phyloP scores from a whole-genome alignment of 2,329 filamentous ascomycete species.

The Monascus ruber region DNA sequence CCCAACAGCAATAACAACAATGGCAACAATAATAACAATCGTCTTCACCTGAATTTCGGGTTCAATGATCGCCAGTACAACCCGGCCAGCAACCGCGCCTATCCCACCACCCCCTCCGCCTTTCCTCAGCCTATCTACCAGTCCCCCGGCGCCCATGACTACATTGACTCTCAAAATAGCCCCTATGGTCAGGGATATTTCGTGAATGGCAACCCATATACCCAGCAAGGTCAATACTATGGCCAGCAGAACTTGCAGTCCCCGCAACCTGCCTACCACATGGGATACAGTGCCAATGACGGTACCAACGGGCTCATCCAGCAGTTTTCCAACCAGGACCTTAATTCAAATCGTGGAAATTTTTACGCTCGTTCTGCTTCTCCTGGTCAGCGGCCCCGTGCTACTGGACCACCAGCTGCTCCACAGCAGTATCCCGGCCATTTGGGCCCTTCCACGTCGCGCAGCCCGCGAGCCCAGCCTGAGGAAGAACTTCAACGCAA shows the following conservation, averaged over 20 bases:
- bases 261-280: slow-evolving; percentile 44
- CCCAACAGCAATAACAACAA: slow-evolving; percentile 45
- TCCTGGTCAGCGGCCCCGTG: slow-evolving; percentile 67
- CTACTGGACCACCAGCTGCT: slow-evolving; percentile 52
- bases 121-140: slow-evolving; percentile 83
- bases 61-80: slow-evolving; percentile 55
- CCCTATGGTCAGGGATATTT: slow-evolving; percentile 46
- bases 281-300: slow-evolving; percentile 54
- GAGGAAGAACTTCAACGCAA: slow-evolving; percentile 65
- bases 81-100: slow-evolving; percentile 54
- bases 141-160: slow-evolving; percentile 48
- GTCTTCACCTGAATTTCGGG: slow-evolving; percentile 37
- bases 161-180: slow-evolving; percentile 41
- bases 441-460: slow-evolving; percentile 55
- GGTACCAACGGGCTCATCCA: slow-evolving; percentile 84
- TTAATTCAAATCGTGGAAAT: slow-evolving; percentile 60
- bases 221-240: slow-evolving; percentile 42
- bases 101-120: slow-evolving; percentile 84
- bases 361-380: slow-evolving; percentile 60
- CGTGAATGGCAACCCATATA: slow-evolving; percentile 46
- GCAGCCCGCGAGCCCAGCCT: slow-evolving; percentile 41
- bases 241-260: slow-evolving; percentile 43
- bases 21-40: slow-evolving; percentile 49
- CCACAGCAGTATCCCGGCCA: slow-evolving; percentile 53
- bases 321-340: slow-evolving; percentile 94